Conservation (phyloP, 352 stramenopile species). For the Globisporangium heterothallicum region DNA sequence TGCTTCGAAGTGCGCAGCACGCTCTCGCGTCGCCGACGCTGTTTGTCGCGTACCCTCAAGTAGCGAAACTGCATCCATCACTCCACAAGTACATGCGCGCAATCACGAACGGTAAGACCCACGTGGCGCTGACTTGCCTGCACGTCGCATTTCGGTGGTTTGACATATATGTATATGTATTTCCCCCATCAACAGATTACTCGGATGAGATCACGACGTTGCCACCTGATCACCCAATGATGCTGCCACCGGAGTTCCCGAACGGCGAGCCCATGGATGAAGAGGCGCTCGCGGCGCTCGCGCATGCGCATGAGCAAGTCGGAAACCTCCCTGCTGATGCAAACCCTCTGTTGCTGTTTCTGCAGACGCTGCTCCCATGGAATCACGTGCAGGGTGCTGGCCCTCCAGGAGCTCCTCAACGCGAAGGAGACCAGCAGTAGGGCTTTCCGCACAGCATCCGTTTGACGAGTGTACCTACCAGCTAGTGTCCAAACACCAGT, state of each 20-base stretch:
- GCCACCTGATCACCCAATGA: conserved; percentile 77
- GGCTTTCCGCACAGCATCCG: no score
- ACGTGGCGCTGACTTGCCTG: no score
- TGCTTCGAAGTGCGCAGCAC: conserved; percentile 59
- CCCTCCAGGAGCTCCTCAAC: conserved; percentile 9
- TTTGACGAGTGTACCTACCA: no score
- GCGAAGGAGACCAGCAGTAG: not conserved
- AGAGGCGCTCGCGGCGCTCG: conserved; percentile 47
- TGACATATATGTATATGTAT: no score
- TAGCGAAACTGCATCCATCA: conserved; percentile 45
- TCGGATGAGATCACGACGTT: conserved; percentile 86
- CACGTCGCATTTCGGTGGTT: not conserved
- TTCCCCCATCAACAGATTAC: no score
- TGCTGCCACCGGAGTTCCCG: conserved; percentile 61
- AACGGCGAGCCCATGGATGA: conserved; percentile 57
- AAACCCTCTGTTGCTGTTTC: conserved; percentile 79
- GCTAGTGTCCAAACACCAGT: no score
- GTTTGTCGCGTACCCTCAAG: conserved; percentile 41
- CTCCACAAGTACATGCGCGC: conserved; percentile 74
- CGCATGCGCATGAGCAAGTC: conserved; percentile 51
- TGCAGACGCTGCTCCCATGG: conserved; percentile 82
- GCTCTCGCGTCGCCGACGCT: conserved; percentile 52
- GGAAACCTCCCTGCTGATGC: conserved; percentile 72
- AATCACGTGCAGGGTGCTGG: conserved; percentile 70
- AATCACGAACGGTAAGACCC: conserved; percentile 47